Conservation (phyloP, 148 eudicot species). For the Fagopyrum tataricum region DNA sequence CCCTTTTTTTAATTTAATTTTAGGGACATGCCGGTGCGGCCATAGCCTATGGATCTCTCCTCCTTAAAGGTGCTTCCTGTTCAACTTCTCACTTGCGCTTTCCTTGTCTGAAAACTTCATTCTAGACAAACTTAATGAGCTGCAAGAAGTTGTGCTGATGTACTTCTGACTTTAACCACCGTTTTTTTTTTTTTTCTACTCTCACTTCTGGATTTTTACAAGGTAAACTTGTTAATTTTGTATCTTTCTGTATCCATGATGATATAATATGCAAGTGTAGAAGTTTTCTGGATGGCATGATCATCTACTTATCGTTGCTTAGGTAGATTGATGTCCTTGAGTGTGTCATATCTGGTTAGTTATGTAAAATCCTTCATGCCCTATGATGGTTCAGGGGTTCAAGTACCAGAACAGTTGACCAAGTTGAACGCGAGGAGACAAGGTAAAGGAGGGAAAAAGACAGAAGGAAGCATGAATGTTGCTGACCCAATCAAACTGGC, state of each 20-base stretch:
- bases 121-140: neutral
- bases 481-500: conserved; percentile 52
- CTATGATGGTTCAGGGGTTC: conserved; percentile 35
- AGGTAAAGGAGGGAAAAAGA: conserved; percentile 24
- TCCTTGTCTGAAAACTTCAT: neutral
- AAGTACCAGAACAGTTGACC: conserved; percentile 60
- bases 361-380: neutral
- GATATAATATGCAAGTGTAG: neutral
- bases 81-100: neutral
- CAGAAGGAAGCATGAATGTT: conserved; percentile 17
- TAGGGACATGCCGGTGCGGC: conserved; percentile 99
- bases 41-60: conserved; percentile 85
- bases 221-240: neutral
- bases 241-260: neutral
- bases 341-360: neutral
- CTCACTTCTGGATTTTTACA: neutral
- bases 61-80: conserved; percentile 50
- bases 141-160: neutral
- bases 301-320: too few relatives aligned
- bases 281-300: neutral
- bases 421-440: conserved; percentile 46
- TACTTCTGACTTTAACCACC: neutral
- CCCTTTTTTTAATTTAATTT: neutral
- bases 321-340: too few relatives aligned
- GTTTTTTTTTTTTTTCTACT: neutral